Conservation (phyloP, 176 grass and related monocot species). For the Musa itinerans region DNA sequence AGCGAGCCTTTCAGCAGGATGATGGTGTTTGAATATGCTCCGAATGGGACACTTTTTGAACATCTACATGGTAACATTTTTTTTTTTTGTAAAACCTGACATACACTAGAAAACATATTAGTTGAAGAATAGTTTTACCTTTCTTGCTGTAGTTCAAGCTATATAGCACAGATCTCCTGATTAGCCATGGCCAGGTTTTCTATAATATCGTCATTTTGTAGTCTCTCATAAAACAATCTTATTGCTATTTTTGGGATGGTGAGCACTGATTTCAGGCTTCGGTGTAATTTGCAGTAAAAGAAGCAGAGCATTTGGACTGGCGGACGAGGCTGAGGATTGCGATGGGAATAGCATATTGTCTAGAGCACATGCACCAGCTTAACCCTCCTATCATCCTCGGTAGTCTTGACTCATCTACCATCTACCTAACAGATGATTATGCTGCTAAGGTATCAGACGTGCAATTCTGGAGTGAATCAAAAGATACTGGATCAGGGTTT, state of each 20-base stretch:
- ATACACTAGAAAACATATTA: too few relatives aligned
- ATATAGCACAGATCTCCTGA: too few relatives aligned
- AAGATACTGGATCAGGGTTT: constrained; percentile 4
- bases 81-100: not conserved
- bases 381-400: constrained; percentile 35
- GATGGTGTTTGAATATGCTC: constrained; percentile 95
- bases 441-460: constrained; percentile 64
- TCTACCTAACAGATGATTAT: constrained; percentile 80
- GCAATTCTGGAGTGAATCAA: constrained; percentile 30
- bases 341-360: constrained; percentile 81
- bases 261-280: not conserved
- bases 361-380: constrained; percentile 72
- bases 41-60: constrained; percentile 85
- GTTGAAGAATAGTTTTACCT: too few relatives aligned
- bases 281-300: constrained; percentile 38
- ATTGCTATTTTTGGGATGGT: not conserved
- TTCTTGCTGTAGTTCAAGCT: too few relatives aligned
- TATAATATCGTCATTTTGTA: not conserved
- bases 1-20: constrained; percentile 62
- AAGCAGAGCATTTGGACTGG: constrained; percentile 70
- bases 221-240: not conserved
- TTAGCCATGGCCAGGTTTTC: too few relatives aligned
- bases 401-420: constrained; percentile 45
- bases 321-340: constrained; percentile 58
- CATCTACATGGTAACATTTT: constrained; percentile 63